phyloP scores from a whole-genome alignment of 169 alveolate genomes.

The Cryptosporidium xiaoi region DNA sequence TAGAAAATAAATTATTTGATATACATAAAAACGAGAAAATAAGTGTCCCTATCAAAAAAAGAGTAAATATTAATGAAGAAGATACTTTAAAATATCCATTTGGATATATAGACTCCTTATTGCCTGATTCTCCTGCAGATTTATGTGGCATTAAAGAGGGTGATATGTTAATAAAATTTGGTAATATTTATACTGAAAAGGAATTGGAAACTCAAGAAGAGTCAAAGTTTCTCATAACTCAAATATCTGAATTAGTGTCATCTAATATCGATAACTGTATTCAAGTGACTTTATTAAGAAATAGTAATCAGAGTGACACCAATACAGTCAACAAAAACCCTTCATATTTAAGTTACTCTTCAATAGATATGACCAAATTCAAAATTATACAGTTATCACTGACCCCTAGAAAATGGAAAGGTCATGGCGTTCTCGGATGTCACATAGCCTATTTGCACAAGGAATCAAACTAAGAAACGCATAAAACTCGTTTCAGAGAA shows the following conservation, averaged over 20 bases:
- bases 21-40: slow-evolving; percentile 39
- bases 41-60: slow-evolving; percentile 1
- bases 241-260: background rate
- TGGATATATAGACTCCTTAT: slow-evolving; percentile 31
- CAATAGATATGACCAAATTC: slow-evolving; percentile 1
- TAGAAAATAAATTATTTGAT: slow-evolving; percentile 40
- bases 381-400: background rate
- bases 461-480: background rate
- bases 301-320: background rate
- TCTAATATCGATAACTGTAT: slow-evolving; percentile 5
- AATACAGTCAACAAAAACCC: slow-evolving; percentile 12
- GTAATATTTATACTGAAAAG: slow-evolving; percentile 2
- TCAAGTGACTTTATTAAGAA: slow-evolving; percentile 33
- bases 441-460: slow-evolving; percentile 46
- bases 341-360: slow-evolving; percentile 12
- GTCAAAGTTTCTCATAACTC: background rate
- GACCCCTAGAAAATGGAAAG: slow-evolving; percentile 38
- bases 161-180: slow-evolving; percentile 42
- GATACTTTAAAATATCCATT: slow-evolving; percentile 12
- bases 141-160: slow-evolving; percentile 57
- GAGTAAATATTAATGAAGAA: background rate
- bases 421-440: slow-evolving; percentile 47
- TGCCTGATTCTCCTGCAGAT: slow-evolving; percentile 60
- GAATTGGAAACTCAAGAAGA: slow-evolving; percentile 40
- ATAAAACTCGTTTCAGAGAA: background rate